Evolutionary conservation across 2,329 filamentous ascomycete species (phyloP).

Genomic region (Trichophyton simii): DNA sequence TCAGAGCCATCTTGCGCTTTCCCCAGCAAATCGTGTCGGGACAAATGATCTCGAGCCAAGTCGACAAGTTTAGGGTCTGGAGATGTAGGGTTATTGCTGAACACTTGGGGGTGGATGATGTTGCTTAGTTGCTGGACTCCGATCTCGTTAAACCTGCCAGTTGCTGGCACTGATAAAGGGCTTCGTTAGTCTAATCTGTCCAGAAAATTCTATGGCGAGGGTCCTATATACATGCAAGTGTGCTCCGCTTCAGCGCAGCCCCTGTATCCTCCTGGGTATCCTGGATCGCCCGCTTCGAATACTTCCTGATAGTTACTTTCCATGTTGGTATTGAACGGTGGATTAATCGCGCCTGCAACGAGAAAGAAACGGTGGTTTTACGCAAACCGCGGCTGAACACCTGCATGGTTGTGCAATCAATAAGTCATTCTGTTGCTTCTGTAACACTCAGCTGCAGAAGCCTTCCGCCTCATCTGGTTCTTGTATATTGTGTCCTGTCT

Average conservation of each 20-base stretch:
- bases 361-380: not conserved
- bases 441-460: not conserved
- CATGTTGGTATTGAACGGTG: not conserved
- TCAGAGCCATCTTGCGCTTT: slow-evolving; percentile 68
- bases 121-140: slow-evolving; percentile 86
- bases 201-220: not conserved
- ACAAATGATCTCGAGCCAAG: slow-evolving; percentile 69
- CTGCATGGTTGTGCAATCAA: not conserved
- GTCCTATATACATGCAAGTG: not conserved
- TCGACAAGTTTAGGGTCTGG: slow-evolving; percentile 61
- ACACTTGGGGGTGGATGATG: slow-evolving; percentile 72
- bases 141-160: slow-evolving; percentile 76
- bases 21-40: slow-evolving; percentile 71
- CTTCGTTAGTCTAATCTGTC: not conserved
- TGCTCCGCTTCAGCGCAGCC: not conserved
- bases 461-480: not conserved
- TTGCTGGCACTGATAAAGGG: slow-evolving; percentile 25
- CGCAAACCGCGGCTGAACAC: not conserved
- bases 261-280: not conserved
- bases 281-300: not conserved
- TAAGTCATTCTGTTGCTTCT: not conserved
- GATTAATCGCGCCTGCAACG: not conserved
- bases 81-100: slow-evolving; percentile 43
- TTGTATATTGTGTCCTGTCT: not conserved
- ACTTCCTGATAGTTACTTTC: not conserved